Percentiles rank a stretch among this genome's conserved stretches.
Evolutionary conservation across 164 flowering plant genomes (phyloP).

Genomic region (Vitis amurensis): DNA sequence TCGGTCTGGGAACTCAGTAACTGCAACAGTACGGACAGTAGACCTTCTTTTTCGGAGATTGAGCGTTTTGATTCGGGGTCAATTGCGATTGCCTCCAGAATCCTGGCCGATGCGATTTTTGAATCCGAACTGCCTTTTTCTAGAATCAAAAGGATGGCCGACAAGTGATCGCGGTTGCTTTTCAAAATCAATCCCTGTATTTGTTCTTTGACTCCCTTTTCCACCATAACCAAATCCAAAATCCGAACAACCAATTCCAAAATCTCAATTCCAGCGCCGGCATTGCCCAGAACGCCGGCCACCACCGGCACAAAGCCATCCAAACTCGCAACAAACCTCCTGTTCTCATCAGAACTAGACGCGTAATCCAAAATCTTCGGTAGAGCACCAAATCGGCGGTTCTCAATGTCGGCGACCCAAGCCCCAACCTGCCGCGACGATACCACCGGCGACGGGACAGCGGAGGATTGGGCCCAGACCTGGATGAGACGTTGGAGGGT

Average conservation of each 20-base stretch:
- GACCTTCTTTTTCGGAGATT: conserved; percentile 7
- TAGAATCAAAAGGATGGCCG: conserved; percentile 9
- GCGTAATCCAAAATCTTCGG: conserved; percentile 15
- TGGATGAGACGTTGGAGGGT: conserved; percentile 23
- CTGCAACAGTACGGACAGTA: conserved; percentile 11
- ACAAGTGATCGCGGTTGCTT: background rate
- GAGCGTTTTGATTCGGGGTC: conserved; percentile 18
- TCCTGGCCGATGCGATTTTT: conserved; percentile 13
- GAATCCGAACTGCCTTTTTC: conserved; percentile 18
- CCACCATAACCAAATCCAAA: conserved; percentile 15
- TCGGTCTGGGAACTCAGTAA: conserved; percentile 12
- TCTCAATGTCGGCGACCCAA: conserved; percentile 24
- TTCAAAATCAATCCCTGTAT: conserved; percentile 3
- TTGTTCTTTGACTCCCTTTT: conserved; percentile 7
- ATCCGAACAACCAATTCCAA: conserved; percentile 13
- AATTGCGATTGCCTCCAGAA: conserved; percentile 12
- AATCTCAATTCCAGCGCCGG: conserved; percentile 9
- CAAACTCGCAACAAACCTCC: conserved; percentile 11
- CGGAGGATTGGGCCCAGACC: conserved; percentile 16
- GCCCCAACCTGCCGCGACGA: conserved; percentile 6
- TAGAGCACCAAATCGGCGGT: conserved; percentile 7
- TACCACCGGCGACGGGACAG: conserved; percentile 1
- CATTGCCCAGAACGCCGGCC: conserved; percentile 9
- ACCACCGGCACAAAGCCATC: conserved; percentile 12
- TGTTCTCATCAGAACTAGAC: conserved; percentile 15